Conservation (phyloP, 768 basidiomycete species). For the Pulveroboletus sp. region DNA sequence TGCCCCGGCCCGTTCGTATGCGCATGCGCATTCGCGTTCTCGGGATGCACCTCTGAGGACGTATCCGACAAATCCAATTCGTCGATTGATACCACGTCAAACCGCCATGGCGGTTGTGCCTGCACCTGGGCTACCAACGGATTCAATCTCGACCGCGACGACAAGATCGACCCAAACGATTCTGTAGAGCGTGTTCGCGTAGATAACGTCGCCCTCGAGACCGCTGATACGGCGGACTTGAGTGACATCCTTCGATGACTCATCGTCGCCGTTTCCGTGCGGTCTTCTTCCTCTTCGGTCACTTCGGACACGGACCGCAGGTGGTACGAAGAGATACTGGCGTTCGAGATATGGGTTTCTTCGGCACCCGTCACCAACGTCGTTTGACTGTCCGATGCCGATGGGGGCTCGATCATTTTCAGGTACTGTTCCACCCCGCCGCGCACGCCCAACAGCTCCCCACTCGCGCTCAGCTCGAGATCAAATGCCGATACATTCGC, state of each 20-base stretch:
- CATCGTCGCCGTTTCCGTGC: slow-evolving; percentile 15
- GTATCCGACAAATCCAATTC: slow-evolving; percentile 80
- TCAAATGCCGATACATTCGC: slow-evolving; percentile 70
- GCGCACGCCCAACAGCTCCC: slow-evolving; percentile 58
- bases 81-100: slow-evolving; percentile 76
- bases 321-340: slow-evolving; percentile 13
- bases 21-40: slow-evolving; percentile 21
- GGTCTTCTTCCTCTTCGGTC: slow-evolving; percentile 30
- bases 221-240: slow-evolving; percentile 21
- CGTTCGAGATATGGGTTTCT: slow-evolving; percentile 6
- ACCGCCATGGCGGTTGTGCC: slow-evolving; percentile 50
- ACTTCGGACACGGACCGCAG: slow-evolving; percentile 31
- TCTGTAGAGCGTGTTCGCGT: slow-evolving; percentile 33
- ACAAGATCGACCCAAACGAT: slow-evolving; percentile 32
- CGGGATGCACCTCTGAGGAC: slow-evolving; percentile 53
- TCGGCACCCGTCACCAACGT: neutral
- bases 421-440: slow-evolving; percentile 69
- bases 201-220: slow-evolving; percentile 20
- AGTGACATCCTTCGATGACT: slow-evolving; percentile 14
- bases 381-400: slow-evolving; percentile 7
- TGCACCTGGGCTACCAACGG: slow-evolving; percentile 34
- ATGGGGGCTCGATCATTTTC: slow-evolving; percentile 47
- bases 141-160: slow-evolving; percentile 28
- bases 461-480: slow-evolving; percentile 56
- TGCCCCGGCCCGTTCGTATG: slow-evolving; percentile 38